These are phyloP conservation scores for Gossypium thurberi DNA, from an alignment of 345 rosid genomes.

Conservation along the genomic window DNA sequence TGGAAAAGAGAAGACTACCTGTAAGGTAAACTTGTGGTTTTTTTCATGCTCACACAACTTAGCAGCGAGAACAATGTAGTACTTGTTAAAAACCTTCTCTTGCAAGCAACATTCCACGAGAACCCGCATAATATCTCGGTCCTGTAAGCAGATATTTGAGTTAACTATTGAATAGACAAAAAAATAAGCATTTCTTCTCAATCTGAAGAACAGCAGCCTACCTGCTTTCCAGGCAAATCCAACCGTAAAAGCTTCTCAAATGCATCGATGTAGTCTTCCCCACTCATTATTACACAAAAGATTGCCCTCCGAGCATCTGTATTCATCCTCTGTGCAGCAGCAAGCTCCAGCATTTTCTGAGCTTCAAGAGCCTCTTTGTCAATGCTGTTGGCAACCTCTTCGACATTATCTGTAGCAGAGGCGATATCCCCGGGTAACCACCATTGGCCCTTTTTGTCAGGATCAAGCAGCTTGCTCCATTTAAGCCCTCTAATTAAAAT, in stretches of 20 bases:
- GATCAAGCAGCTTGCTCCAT: constrained; percentile 89
- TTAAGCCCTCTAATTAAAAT: constrained; percentile 64
- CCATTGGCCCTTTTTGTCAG: constrained; percentile 91
- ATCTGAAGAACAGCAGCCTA: constrained; percentile 12
- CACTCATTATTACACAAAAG: constrained; percentile 89
- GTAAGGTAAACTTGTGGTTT: constrained; percentile 81
- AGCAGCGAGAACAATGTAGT: constrained; percentile 66
- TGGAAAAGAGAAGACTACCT: constrained; percentile 35
- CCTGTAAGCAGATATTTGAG: constrained; percentile 32
- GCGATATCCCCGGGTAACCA: constrained; percentile 67
- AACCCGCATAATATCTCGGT: constrained; percentile 90
- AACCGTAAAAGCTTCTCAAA: constrained; percentile 80
- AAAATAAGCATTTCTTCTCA: background rate
- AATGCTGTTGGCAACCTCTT: constrained; percentile 72
- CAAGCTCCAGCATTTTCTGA: constrained; percentile 83
- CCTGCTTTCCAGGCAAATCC: constrained; percentile 83
- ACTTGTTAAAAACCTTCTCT: constrained; percentile 81
- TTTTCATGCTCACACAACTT: constrained; percentile 82
- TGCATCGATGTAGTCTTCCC: constrained; percentile 87
- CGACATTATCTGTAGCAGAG: constrained; percentile 32
- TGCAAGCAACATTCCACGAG: constrained; percentile 83
- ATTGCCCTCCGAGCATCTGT: constrained; percentile 87
- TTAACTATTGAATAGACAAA: background rate
- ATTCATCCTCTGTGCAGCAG: constrained; percentile 87
- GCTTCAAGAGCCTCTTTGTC: constrained; percentile 80